phyloP scores from a whole-genome alignment of 2,329 filamentous ascomycete species.

The Dactylellina leptospora region DNA sequence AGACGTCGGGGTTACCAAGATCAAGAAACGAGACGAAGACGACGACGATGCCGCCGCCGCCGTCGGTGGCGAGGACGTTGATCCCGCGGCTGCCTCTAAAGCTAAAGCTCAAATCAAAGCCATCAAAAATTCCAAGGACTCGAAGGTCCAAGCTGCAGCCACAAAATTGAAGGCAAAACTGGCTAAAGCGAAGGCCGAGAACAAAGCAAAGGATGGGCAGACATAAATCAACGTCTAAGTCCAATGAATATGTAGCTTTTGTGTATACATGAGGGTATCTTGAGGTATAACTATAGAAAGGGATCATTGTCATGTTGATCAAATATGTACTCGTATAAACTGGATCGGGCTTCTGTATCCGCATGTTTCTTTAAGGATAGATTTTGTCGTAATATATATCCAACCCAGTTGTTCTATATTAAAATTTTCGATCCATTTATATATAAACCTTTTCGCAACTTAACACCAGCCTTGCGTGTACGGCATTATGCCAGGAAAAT shows the following conservation, averaged over 20 bases:
- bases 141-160: background rate
- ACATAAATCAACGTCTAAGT: background rate
- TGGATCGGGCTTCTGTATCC: too few relatives aligned
- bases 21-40: background rate
- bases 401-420: too few relatives aligned
- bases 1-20: background rate
- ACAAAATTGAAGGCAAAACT: background rate
- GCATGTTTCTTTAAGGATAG: too few relatives aligned
- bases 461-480: too few relatives aligned
- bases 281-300: too few relatives aligned
- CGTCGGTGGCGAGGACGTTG: background rate
- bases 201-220: background rate
- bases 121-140: background rate
- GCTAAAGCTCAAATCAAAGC: background rate
- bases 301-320: too few relatives aligned
- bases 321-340: too few relatives aligned
- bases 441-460: too few relatives aligned
- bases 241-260: background rate
- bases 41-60: background rate
- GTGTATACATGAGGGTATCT: too few relatives aligned
- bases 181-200: background rate
- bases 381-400: too few relatives aligned
- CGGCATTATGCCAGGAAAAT: too few relatives aligned
- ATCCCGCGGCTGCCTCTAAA: background rate
- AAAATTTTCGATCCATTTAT: too few relatives aligned